Evolutionary conservation across 2,329 filamentous ascomycete genomes (phyloP).

Genomic region (Nemania diffusa): DNA sequence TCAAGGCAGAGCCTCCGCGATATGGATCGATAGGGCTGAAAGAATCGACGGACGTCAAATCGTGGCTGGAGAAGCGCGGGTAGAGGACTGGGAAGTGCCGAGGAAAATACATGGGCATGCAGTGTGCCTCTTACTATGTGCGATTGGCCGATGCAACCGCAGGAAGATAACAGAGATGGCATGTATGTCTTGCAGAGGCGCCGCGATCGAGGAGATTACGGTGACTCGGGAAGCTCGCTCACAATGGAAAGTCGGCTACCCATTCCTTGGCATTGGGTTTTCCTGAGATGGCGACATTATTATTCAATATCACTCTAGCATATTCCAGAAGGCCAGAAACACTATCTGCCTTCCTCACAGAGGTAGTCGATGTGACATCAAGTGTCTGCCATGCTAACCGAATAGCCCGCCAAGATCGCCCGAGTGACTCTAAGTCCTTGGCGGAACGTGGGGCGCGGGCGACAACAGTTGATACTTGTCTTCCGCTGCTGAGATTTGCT

Average conservation of each 20-base stretch:
- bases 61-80: conserved; percentile 10
- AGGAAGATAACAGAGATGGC: conserved; percentile 15
- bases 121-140: conserved; percentile 7
- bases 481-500: not conserved
- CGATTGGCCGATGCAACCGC: conserved; percentile 9
- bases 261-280: conserved; percentile 26
- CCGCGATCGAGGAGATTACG: not conserved
- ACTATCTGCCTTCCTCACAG: conserved; percentile 26
- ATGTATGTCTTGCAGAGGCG: conserved; percentile 23
- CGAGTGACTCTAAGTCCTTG: conserved; percentile 21
- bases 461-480: conserved; percentile 8
- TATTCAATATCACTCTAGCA: conserved; percentile 20
- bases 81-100: conserved; percentile 23
- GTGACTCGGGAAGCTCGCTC: conserved; percentile 21
- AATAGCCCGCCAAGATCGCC: conserved; percentile 7
- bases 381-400: not conserved
- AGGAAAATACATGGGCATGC: conserved; percentile 14
- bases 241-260: conserved; percentile 25
- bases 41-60: not conserved
- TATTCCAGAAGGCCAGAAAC: conserved; percentile 14
- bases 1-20: conserved; percentile 7
- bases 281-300: conserved; percentile 31
- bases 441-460: conserved; percentile 20
- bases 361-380: conserved; percentile 10
- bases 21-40: conserved; percentile 26